Base-by-base conservation (phyloP, 108 stramenopile species). In the Pseudonitzschia multiseries region DNA sequence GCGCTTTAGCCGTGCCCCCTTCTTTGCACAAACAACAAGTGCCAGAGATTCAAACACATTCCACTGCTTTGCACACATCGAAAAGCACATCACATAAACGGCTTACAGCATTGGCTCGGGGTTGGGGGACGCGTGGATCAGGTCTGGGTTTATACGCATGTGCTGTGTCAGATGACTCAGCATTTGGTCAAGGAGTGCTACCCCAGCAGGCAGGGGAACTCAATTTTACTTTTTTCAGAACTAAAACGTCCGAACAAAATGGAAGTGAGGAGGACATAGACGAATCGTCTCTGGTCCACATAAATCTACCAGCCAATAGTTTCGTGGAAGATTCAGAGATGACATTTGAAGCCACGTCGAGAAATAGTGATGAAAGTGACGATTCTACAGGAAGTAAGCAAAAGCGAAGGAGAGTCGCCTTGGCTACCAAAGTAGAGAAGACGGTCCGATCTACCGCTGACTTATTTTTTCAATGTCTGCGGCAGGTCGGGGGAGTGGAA, bases 91-190 rank as follows among this genome's bases (percentile, higher is more conserved):
- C 71, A n/a, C 88, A 88, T 73, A 72, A 65, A 48, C 81, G 93
- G 63, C 81, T 96, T 57, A 79, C 89, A 71, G 81, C 79, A 12
- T 76, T 95, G 57, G 86, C 93, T 12, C 68, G 86, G 60, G 95
- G 97, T 12, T 96, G 95, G 95, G 95, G 95, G 0, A 85, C 86
- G 32, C 86, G 89, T 41, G 93, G 89, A 18, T 84, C 82, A 18
- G 89, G 89, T 12, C 67, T 94, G 51, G 94, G 95, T 36, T 84
- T 97, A 48, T 78, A 72, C 63, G 68, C 86, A 21, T 92, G 93
- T 84, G 78, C 89, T 17, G 84, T 80, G 12, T 72, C 78, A 4
- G 87, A 93, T 61, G 87, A 88, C 76, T 86, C 84, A 0, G 78
- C 74, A 22, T 74, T 62, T 44, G 83, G 76, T 36, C 78, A 79